Evolutionary conservation across 306 rosid genomes (phyloP), one percentile per base, ranked within the genome.

Genomic region (Pyrus pyrifolia): DNA sequence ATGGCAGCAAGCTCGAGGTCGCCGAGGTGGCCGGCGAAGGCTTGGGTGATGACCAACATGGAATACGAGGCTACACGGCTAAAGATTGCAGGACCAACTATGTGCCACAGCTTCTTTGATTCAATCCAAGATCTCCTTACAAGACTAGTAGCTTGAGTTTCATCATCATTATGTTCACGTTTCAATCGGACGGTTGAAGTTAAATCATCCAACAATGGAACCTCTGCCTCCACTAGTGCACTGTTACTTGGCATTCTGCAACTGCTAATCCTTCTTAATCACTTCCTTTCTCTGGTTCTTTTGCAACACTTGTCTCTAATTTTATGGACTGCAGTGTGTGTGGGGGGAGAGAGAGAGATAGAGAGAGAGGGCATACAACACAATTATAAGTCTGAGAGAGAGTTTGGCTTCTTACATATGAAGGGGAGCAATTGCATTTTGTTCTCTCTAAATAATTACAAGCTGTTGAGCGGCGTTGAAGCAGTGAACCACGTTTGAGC

Each of bases 11-110:
- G 96, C 64, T 90, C 92, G 3, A 87, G 88, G 11, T 90, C 92
- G 8, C 96, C 93, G 2, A 92, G 82, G 70, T 90, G 97, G 51
- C 96, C 96, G 8, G 93, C 97, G 29, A 88, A 90, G 70, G 91
- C 86, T 78, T 90, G 96, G 8, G 96, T 88, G 78, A 90, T 90
- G 70, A 92, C 92, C 4, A 90, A 15, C 83, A 83, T 90, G 30
- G 82, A 75, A 75, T 88, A 84, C 51, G 93, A 68, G 40, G 87
- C 74, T 6, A 87, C 25, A 4, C 93, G 88, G 76, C 92, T 86
- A 71, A 90, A 86, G 65, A 92, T 87, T 22, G 93, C 76, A 3
- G 97, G 97, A 11, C 96, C 96, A 2, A 85, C 89, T 68, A 92
- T 87, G 83, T 90, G 88, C 97, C 97, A 92, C 1, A 92, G 87